These are phyloP conservation scores for grape (Vitis vinifera) DNA, from an alignment of 164 flowering plant genomes.

Conservation along the genomic window DNA sequence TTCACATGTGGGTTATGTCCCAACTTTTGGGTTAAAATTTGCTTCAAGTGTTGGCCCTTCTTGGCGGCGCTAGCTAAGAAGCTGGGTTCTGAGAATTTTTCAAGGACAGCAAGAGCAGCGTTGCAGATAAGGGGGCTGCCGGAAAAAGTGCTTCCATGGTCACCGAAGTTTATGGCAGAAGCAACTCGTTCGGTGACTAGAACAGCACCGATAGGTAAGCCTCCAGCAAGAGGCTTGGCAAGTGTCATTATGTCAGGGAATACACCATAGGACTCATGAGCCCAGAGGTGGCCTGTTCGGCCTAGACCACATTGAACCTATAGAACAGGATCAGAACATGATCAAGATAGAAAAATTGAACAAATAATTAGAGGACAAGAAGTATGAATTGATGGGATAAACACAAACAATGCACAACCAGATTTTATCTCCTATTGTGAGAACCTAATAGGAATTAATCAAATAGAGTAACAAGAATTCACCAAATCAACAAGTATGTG, in stretches of 20 bases:
- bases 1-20: conserved; percentile 66
- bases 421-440: no score
- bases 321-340: no score
- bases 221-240: conserved; percentile 94
- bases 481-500: no score
- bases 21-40: conserved; percentile 44
- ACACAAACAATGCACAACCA: no score
- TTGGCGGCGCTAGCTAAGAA: conserved; percentile 63
- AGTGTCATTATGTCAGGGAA: conserved; percentile 91
- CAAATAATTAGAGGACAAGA: no score
- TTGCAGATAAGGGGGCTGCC: conserved; percentile 72
- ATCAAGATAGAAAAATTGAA: no score
- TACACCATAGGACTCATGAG: conserved; percentile 73
- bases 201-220: conserved; percentile 87
- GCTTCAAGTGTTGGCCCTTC: conserved; percentile 62
- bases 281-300: no score
- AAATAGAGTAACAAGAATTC: no score
- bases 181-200: conserved; percentile 74
- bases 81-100: conserved; percentile 60
- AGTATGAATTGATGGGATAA: no score
- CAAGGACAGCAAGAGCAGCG: conserved; percentile 63
- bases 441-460: no score
- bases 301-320: no score
- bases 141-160: conserved; percentile 94
- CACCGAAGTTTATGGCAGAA: conserved; percentile 57